Base-by-base conservation (phyloP, 1,139 yeast species). In the Eremothecium gossypii region DNA sequence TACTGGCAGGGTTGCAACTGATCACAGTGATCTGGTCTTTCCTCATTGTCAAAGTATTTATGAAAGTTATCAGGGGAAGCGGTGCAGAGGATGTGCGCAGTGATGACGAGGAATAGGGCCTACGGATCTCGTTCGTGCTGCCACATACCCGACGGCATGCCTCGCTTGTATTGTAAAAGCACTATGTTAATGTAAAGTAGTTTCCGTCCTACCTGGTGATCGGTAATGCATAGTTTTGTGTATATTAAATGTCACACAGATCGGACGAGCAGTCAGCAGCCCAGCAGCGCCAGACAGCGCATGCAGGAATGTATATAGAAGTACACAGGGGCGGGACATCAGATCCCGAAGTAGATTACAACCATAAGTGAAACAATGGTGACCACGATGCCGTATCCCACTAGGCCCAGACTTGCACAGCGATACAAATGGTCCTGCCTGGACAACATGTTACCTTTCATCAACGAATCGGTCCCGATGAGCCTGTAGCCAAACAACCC, bases 401-500 rank as follows among this genome's bases (percentile, higher is more conserved):
- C 69, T 51, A 89, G 70, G 1, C 67, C 68, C 49, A 83, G 64
- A 13, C 93, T 84, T 12, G 76, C 75, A 49, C 66, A 71, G 50
- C 75, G 76, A 51, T 79, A 68, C 26, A 68, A 55, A 40, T 53
- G 57, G n/a, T 64, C 63, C 32, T 45, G 47, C 68, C 53, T 49
- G 11, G 57, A 49, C 41, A 47, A 50, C 53, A 45, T 47, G 44
- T 47, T 49, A 8, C 60, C 63, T 13, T 51, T 45, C 13, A 57
- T 57, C 38, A 53, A 44, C 11, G 59, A 54, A 32, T 62, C 61
- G 2, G 66, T 55, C 1, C 69, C 70, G 17, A 83, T 73, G 51
- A 89, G 68, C 53, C 79, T 73, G 64, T 72, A 87, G 4, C 94
- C 95, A 61, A 89, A 87, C 37, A 87, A 66, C 0, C 97, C 97